Evolutionary conservation across 1,284 basidiomycete species (phyloP).

Genomic region (Ceratobasidium sp.): DNA sequence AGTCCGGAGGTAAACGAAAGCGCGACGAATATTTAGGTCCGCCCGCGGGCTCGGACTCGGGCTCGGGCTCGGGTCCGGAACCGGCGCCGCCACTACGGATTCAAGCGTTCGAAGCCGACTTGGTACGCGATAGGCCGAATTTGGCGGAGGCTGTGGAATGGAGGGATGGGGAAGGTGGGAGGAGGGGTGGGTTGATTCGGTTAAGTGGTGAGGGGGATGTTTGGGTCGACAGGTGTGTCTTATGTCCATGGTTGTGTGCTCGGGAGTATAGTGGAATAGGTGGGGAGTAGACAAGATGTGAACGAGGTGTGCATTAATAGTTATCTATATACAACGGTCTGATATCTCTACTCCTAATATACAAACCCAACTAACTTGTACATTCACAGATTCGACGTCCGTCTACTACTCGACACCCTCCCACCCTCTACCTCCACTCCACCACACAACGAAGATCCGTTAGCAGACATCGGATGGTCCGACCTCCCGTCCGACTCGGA

Average conservation of each 20-base stretch:
- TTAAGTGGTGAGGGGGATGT: constrained; percentile 55
- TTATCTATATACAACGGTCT: constrained; percentile 38
- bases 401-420: constrained; percentile 74
- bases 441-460: constrained; percentile 42
- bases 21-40: not conserved
- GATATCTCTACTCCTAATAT: constrained; percentile 47
- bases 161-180: constrained; percentile 58
- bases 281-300: constrained; percentile 26
- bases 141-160: constrained; percentile 64
- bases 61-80: not conserved
- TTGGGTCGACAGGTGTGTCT: constrained; percentile 76
- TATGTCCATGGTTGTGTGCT: constrained; percentile 25
- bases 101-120: constrained; percentile 77
- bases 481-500: constrained; percentile 86
- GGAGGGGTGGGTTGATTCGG: constrained; percentile 55
- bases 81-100: constrained; percentile 55
- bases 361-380: constrained; percentile 7
- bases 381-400: constrained; percentile 82
- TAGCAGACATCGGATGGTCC: constrained; percentile 70
- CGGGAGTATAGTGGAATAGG: no score
- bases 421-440: constrained; percentile 55
- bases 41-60: no score
- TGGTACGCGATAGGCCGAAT: constrained; percentile 67
- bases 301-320: constrained; percentile 48
- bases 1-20: constrained; percentile 31